Percentiles rank a stretch among this genome's conserved stretches.
phyloP scores from a whole-genome alignment of 306 rosid genomes.

The Luffa acutangula region DNA sequence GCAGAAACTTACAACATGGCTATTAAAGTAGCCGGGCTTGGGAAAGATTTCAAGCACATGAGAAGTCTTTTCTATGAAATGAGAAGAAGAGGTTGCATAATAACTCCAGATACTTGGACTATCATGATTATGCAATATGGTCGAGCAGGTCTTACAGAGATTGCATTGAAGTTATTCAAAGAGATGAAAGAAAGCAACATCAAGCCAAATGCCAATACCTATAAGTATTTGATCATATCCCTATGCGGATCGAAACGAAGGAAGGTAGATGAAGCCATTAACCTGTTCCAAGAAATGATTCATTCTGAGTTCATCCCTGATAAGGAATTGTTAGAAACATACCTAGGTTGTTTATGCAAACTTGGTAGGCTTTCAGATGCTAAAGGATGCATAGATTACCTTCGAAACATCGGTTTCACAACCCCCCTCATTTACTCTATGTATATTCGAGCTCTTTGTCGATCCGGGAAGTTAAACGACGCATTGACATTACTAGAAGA shows the following conservation, averaged over 20 bases:
- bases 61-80: slow-evolving; percentile 62
- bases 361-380: slow-evolving; percentile 47
- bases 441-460: slow-evolving; percentile 63
- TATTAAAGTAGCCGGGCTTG: slow-evolving; percentile 67
- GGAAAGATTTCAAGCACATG: slow-evolving; percentile 94
- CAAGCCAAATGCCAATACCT: slow-evolving; percentile 50
- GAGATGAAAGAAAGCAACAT: slow-evolving; percentile 62
- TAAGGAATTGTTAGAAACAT: slow-evolving; percentile 62
- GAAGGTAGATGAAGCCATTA: slow-evolving; percentile 61
- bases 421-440: slow-evolving; percentile 45
- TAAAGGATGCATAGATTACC: slow-evolving; percentile 48
- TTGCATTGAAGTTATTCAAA: slow-evolving; percentile 48
- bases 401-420: slow-evolving; percentile 39
- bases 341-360: slow-evolving; percentile 67
- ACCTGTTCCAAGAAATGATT: slow-evolving; percentile 50
- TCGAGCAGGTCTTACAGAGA: slow-evolving; percentile 71
- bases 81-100: slow-evolving; percentile 51
- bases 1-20: slow-evolving; percentile 74
- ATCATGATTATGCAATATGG: slow-evolving; percentile 84
- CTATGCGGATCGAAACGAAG: slow-evolving; percentile 73
- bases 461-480: slow-evolving; percentile 59
- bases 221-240: slow-evolving; percentile 64
- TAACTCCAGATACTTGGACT: slow-evolving; percentile 87
- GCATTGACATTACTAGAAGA: slow-evolving; percentile 44
- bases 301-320: slow-evolving; percentile 43